Base-by-base conservation (phyloP, 2,329 filamentous ascomycete genomes). In the Nakataea oryzae region DNA sequence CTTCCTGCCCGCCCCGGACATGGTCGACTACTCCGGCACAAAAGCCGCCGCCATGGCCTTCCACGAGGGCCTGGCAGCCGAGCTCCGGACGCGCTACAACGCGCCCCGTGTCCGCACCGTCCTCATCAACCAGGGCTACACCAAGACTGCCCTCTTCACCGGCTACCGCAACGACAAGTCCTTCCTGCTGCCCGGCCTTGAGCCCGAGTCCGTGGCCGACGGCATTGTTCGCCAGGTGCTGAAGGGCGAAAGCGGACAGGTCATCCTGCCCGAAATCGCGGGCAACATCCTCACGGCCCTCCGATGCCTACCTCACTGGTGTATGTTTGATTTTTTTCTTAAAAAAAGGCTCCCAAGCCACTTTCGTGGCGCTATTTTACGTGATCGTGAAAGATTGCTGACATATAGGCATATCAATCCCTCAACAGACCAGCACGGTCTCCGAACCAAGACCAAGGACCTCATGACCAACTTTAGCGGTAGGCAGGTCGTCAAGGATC, bases 21-120 rank as follows among this genome's bases (percentile, higher is more conserved):
- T 90, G 78, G 81, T 86, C 50, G 87, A 90, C 73, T 91, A 91
- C 73, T 77, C 79, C 2, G 79, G 84, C 9, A 82, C 80, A 65
- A 91, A 91, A 74, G 82, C 87, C 1, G 87, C 85, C 0, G 82
- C 86, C 1, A 70, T 89, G 27, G 76, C 83, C 3, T 87, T 91
- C 71, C 87, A 91, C 69, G 87, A 91, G 70, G 88, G 81, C 0
- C 72, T 89, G 3, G 75, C 79, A 1, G 77, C 79, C 2, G 86
- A 89, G 72, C 72, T 89, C 59, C 74, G 73, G 50, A 82, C 81
- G 6, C 74, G 79, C 34, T 89, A 90, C 71, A 78, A 82, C 28
- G 87, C 87, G 1, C 81, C 81, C 1, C 80, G 79, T 63, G 83
- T 91, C 30, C 79, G 87, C 59, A 89, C 87, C 5, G 80, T 90